phyloP scores from a whole-genome alignment of 164 flowering plant species.

The Dillenia suffruticosa region DNA sequence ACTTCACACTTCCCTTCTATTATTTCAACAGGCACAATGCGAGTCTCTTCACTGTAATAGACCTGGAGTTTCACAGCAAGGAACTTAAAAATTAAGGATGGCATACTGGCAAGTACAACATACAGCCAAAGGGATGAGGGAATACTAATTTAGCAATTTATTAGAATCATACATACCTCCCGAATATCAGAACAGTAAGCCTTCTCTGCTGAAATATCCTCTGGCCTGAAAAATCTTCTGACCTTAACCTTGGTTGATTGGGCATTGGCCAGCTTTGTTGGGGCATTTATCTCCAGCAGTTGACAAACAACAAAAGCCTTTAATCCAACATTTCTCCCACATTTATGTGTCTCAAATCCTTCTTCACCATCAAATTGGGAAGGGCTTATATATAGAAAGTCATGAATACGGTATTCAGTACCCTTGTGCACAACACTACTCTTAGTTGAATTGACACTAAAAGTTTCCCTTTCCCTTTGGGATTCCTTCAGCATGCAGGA shows the following conservation, averaged over 20 bases:
- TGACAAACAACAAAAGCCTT: slow-evolving; percentile 82
- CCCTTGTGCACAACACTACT: slow-evolving; percentile 48
- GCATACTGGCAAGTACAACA: no score
- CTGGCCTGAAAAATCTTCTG: slow-evolving; percentile 87
- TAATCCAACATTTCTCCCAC: slow-evolving; percentile 85
- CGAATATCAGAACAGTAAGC: slow-evolving; percentile 80
- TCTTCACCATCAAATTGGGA: slow-evolving; percentile 30
- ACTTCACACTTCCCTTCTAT: slow-evolving; percentile 88
- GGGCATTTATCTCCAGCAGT: slow-evolving; percentile 43
- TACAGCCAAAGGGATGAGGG: no score
- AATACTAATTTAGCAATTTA: no score
- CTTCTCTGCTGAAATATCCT: slow-evolving; percentile 78
- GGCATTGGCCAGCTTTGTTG: slow-evolving; percentile 30
- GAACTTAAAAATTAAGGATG: background rate
- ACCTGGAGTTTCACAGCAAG: slow-evolving; percentile 35
- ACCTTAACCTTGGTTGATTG: slow-evolving; percentile 46
- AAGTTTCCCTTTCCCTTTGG: slow-evolving; percentile 25
- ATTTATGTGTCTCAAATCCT: slow-evolving; percentile 50
- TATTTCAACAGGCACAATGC: slow-evolving; percentile 29
- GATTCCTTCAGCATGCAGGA: slow-evolving; percentile 53
- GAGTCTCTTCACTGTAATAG: slow-evolving; percentile 72
- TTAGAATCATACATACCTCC: slow-evolving; percentile 44
- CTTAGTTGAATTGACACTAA: slow-evolving; percentile 34
- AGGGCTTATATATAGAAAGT: slow-evolving; percentile 68
- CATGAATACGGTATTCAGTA: slow-evolving; percentile 49